Percentiles rank a stretch among this genome's conserved stretches.
phyloP scores from a whole-genome alignment of 495 filamentous ascomycete species.

The Penicillium cataractarum region DNA sequence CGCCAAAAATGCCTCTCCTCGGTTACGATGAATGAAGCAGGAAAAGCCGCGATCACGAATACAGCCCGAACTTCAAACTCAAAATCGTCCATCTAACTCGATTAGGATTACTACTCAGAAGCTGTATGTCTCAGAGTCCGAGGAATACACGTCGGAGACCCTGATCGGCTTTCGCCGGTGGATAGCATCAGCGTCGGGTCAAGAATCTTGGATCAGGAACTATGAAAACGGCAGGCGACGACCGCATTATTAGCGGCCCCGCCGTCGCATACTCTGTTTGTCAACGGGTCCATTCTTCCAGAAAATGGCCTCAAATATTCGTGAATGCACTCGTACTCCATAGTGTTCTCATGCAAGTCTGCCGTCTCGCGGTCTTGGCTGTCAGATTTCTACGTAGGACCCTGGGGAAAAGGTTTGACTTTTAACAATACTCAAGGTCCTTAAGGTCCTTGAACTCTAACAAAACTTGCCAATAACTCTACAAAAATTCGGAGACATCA shows the following conservation, averaged over 20 bases:
- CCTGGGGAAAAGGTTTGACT: not conserved
- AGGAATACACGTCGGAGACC: not conserved
- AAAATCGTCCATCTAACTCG: not conserved
- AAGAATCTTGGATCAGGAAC: slow-evolving; percentile 5
- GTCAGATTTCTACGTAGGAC: not conserved
- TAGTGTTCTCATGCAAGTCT: not conserved
- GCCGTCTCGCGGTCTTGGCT: not conserved
- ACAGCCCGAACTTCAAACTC: not conserved
- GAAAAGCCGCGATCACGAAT: slow-evolving; percentile 2
- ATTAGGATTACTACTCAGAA: not conserved
- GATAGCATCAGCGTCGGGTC: not conserved
- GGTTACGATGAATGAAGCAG: slow-evolving; percentile 9
- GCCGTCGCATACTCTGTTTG: slow-evolving; percentile 14
- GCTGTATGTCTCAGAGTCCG: not conserved
- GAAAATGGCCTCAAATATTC: not conserved
- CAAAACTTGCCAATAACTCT: not conserved
- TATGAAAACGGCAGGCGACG: slow-evolving; percentile 26
- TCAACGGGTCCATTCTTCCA: not conserved
- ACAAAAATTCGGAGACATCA: not conserved
- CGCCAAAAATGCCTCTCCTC: slow-evolving; percentile 8
- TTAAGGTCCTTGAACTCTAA: slow-evolving; percentile 6
- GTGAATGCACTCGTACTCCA: not conserved
- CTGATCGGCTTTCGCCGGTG: not conserved
- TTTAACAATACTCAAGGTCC: not conserved
- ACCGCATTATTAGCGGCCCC: slow-evolving; percentile 15